Evolutionary conservation across 441 rosid genomes (phyloP).

Genomic region (Euphorbia celastroides): DNA sequence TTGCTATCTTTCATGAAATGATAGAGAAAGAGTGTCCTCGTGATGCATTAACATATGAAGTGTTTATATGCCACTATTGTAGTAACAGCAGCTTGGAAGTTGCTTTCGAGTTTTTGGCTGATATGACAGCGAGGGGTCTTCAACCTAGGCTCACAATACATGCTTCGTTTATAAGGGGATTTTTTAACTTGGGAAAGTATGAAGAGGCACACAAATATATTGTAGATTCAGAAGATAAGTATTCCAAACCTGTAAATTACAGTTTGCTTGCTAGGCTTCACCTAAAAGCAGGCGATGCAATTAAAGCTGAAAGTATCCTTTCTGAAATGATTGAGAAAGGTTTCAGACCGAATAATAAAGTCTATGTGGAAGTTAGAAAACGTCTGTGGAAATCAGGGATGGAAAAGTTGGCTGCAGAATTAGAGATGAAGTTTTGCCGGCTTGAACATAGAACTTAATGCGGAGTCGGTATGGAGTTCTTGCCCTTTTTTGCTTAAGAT

Average conservation of each 20-base stretch:
- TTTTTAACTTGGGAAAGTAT: constrained; percentile 23
- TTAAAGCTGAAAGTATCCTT: constrained; percentile 34
- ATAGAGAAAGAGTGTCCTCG: constrained; percentile 29
- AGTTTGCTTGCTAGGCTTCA: constrained; percentile 46
- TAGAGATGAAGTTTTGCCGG: constrained; percentile 23
- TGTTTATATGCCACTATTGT: constrained; percentile 34
- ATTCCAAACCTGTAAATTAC: constrained; percentile 29
- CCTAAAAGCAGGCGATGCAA: constrained; percentile 29
- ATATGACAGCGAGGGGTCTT: constrained; percentile 26
- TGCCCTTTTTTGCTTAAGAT: neutral
- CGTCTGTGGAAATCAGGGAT: constrained; percentile 30
- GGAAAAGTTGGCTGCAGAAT: constrained; percentile 29
- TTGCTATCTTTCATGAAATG: constrained; percentile 34
- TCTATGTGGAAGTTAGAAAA: constrained; percentile 30
- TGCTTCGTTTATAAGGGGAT: constrained; percentile 39
- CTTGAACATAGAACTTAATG: constrained; percentile 18
- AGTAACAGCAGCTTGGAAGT: constrained; percentile 25
- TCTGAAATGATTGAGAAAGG: constrained; percentile 49
- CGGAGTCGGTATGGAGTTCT: neutral
- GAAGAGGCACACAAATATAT: constrained; percentile 42
- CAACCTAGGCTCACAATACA: constrained; percentile 44
- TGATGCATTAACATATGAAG: constrained; percentile 48
- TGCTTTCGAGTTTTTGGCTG: constrained; percentile 24
- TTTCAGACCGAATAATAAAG: constrained; percentile 32
- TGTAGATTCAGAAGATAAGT: constrained; percentile 23